A percentile compares a stretch with the other conserved stretches of the same genome.
phyloP scores from a whole-genome alignment of 108 stramenopile species.

The Nitzschia sp. region DNA sequence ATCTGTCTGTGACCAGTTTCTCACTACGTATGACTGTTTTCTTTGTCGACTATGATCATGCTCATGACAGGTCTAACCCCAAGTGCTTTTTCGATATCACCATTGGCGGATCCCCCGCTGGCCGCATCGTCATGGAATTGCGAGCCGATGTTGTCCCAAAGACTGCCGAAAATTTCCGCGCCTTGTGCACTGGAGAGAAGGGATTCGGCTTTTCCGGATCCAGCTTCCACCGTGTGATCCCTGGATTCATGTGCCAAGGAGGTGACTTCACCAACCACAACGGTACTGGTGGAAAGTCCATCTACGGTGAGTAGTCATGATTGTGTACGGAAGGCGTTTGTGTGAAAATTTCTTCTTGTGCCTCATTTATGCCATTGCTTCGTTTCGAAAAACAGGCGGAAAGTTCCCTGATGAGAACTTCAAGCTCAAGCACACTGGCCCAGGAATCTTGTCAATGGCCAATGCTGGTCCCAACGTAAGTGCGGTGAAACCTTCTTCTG shows the following conservation, averaged over 20 bases:
- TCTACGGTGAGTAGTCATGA: conserved; percentile 77
- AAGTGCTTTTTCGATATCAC: conserved; percentile 85
- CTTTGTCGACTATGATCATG: conserved; percentile 72
- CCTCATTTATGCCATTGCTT: not conserved
- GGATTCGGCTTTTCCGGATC: conserved; percentile 51
- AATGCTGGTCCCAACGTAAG: conserved; percentile 93
- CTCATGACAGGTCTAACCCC: conserved; percentile 42
- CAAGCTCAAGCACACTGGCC: conserved; percentile 62
- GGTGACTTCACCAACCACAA: conserved; percentile 88
- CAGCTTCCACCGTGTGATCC: conserved; percentile 96
- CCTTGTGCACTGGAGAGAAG: conserved; percentile 85
- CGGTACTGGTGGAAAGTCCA: conserved; percentile 88
- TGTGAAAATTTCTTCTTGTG: not conserved
- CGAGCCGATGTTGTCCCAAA: conserved; percentile 95
- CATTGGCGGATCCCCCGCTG: conserved; percentile 84
- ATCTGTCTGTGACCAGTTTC: conserved; percentile 3
- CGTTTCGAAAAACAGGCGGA: conserved; percentile 3
- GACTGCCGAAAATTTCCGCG: conserved; percentile 90
- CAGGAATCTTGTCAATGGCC: conserved; percentile 91
- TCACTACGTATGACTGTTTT: conserved; percentile 87
- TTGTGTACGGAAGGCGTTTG: no score
- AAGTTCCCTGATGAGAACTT: conserved; percentile 98
- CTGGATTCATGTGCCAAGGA: conserved; percentile 86
- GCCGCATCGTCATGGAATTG: conserved; percentile 90
- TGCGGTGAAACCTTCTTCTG: no score